Conservation (phyloP, 2,329 filamentous ascomycete genomes). For the Fusarium kyushuense region DNA sequence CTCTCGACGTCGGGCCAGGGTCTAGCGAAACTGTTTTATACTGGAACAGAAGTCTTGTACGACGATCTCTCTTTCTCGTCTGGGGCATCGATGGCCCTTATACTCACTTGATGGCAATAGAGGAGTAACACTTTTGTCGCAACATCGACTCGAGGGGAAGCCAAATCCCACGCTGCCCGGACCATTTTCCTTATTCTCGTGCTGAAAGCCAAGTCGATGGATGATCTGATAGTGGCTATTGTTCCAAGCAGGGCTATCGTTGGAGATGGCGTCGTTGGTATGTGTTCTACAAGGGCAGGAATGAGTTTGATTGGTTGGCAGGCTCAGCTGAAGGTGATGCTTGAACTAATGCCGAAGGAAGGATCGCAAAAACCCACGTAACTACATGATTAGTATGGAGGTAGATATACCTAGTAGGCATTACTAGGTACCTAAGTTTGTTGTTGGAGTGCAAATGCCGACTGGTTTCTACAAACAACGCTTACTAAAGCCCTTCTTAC, state of each 20-base stretch:
- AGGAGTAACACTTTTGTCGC: slow-evolving; percentile 24
- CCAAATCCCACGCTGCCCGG: slow-evolving; percentile 11
- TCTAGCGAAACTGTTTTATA: not conserved
- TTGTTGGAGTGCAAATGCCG: not conserved
- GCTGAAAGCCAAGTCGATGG: slow-evolving; percentile 19
- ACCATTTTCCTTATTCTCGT: slow-evolving; percentile 7
- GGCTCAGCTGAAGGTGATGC: slow-evolving; percentile 20
- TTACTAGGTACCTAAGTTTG: not conserved
- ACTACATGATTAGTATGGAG: not conserved
- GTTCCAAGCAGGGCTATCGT: slow-evolving; percentile 27
- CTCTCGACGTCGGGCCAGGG: not conserved
- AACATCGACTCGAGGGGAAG: slow-evolving; percentile 13
- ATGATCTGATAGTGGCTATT: slow-evolving; percentile 14
- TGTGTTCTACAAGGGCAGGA: slow-evolving; percentile 11
- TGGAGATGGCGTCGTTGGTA: slow-evolving; percentile 33
- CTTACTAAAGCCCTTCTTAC: not conserved
- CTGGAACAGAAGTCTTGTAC: not conserved
- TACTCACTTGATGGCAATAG: slow-evolving; percentile 1
- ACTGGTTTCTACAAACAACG: not conserved
- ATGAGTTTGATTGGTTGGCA: slow-evolving; percentile 35
- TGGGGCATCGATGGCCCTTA: slow-evolving; percentile 18
- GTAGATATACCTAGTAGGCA: not conserved
- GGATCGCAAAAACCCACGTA: not conserved
- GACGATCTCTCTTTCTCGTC: not conserved
- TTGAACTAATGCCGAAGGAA: slow-evolving; percentile 4